phyloP scores from a whole-genome alignment of 441 rosid species.

The Mallotus japonicus region DNA sequence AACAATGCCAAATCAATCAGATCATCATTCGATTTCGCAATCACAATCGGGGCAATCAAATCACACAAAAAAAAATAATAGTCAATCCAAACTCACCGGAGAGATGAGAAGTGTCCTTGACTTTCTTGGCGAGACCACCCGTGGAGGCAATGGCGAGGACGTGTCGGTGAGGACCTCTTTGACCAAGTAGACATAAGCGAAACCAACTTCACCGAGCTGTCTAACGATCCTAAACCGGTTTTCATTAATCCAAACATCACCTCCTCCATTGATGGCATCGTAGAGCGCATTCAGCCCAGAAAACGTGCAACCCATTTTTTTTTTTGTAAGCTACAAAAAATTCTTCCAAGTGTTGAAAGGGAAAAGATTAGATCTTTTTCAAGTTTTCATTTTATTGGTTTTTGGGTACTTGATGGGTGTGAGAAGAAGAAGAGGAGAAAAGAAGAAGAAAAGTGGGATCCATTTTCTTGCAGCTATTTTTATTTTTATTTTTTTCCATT shows the following conservation, averaged over 20 bases:
- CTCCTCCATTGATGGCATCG: slow-evolving; percentile 89
- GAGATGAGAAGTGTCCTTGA: slow-evolving; percentile 87
- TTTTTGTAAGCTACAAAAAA: no score
- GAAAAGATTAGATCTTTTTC: no score
- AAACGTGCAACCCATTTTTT: slow-evolving; percentile 81
- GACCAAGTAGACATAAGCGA: slow-evolving; percentile 80
- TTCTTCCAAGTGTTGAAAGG: no score
- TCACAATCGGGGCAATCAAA: not conserved
- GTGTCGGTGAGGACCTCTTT: slow-evolving; percentile 67
- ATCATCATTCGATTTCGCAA: not conserved
- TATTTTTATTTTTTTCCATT: no score
- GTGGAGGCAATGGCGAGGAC: slow-evolving; percentile 32
- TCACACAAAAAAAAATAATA: not conserved
- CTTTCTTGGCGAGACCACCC: slow-evolving; percentile 68
- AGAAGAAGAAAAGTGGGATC: no score
- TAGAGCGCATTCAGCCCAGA: slow-evolving; percentile 92
- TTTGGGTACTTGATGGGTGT: no score
- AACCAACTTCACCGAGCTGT: slow-evolving; percentile 99
- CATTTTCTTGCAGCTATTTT: no score
- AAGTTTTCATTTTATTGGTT: no score
- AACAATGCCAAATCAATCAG: not conserved
- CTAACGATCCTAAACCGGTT: slow-evolving; percentile 78
- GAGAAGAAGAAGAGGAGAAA: no score
- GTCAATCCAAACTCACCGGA: slow-evolving; percentile 49
- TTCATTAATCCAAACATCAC: slow-evolving; percentile 98